phyloP scores from a whole-genome alignment of 2,329 filamentous ascomycete genomes.

The Xylaria sp. region DNA sequence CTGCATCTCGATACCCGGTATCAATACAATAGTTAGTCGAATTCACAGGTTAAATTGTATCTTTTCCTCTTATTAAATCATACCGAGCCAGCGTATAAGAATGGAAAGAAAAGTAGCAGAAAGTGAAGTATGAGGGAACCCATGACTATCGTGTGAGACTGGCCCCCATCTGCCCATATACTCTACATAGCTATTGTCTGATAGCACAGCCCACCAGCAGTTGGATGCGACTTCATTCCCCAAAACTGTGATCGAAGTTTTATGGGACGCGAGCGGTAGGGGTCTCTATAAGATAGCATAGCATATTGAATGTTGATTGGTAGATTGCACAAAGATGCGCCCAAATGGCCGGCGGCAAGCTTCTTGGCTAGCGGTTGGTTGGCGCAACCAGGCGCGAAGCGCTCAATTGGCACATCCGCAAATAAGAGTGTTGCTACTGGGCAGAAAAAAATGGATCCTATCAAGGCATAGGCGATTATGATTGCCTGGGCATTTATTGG shows the following conservation, averaged over 20 bases:
- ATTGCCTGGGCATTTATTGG: not conserved
- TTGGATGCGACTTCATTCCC: not conserved
- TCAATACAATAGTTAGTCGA: not conserved
- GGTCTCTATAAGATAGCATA: not conserved
- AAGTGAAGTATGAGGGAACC: not conserved
- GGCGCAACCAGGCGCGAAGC: conserved; percentile 28
- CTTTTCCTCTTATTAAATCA: not conserved
- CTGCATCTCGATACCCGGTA: conserved; percentile 21
- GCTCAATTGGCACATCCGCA: conserved; percentile 17
- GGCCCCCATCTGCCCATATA: not conserved
- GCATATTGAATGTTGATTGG: conserved; percentile 34
- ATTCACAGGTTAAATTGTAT: not conserved
- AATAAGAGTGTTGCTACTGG: not conserved
- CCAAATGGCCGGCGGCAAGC: conserved; percentile 21
- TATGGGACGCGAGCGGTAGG: not conserved
- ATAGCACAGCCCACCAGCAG: not conserved
- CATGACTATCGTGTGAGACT: not conserved
- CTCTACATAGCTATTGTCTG: not conserved
- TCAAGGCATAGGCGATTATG: not conserved
- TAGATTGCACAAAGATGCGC: not conserved
- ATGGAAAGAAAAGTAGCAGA: not conserved
- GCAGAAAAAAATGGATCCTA: not conserved
- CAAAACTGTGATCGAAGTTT: not conserved
- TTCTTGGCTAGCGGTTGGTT: conserved; percentile 38
- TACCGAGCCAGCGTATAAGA: not conserved